Evolutionary conservation across 805 yeast species (phyloP), one percentile per base, ranked within the genome.

Genomic region (Cyberlindnera nakhonratchasimensis): DNA sequence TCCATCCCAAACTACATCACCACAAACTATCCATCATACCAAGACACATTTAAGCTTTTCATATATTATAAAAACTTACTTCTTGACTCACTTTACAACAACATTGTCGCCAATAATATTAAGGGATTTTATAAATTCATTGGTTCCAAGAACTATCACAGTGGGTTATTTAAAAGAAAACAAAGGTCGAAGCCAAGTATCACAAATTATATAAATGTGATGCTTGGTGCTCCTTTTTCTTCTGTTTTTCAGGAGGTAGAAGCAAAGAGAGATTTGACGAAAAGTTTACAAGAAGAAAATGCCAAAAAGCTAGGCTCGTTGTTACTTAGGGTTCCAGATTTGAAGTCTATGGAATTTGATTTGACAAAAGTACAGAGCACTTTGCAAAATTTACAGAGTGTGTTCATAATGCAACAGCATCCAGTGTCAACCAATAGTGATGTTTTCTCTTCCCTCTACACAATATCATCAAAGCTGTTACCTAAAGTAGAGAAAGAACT

Each of bases 281-380:
- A 31, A 18, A 30, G 46, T 1, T 43, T 65, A 14, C 62, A 63
- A 39, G 45, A 46, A 3, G 37, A 45, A 6, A 68, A 67, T 42
- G 65, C 72, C 1, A 50, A 51, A 32, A 59, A 53, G 24, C 43
- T 72, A 13, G 77, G 77, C 0, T 52, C 53, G 13, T 39, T 71
- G 18, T 45, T 71, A 2, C 47, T 48, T 7, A 63, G 62, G 13
- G 24, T 66, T 11, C 72, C 74, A 16, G 40, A 47, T 11, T 39
- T 57, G 21, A 43, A 52, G n/a, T 34, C 45, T 25, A 24, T 16
- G 10, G n/a, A 18, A 8, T 17, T 17, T 16, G 28, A 29, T 17
- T 5, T 19, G 10, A 24, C 6, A 6, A 23, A 23, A 9, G n/a
- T 23, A 10, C 21, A 34, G 17, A 13, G 16, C 13, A 10, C 19